Percentiles rank a stretch among this genome's conserved stretches.
These are phyloP conservation scores for Cynanchum wilfordii DNA, from an alignment of 257 asterid species.

Conservation along the genomic window DNA sequence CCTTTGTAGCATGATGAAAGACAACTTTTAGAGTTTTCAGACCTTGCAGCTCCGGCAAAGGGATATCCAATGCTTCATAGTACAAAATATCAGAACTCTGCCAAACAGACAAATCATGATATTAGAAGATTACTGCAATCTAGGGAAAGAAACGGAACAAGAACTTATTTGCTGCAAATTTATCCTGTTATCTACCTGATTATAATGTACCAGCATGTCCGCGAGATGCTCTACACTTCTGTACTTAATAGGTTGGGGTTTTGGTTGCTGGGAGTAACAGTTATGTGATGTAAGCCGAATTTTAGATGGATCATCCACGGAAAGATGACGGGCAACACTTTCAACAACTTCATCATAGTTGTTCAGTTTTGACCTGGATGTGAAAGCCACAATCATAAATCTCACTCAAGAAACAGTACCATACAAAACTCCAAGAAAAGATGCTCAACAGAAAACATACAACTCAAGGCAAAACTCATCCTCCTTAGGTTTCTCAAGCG, in stretches of 20 bases:
- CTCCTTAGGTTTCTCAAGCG: slow-evolving; percentile 80
- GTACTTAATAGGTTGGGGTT: slow-evolving; percentile 71
- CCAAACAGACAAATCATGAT: slow-evolving; percentile 9
- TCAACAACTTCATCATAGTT: slow-evolving; percentile 84
- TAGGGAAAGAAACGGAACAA: not conserved
- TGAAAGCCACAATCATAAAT: slow-evolving; percentile 8
- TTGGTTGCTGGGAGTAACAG: slow-evolving; percentile 90
- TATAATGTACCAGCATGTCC: slow-evolving; percentile 88
- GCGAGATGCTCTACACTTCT: slow-evolving; percentile 64
- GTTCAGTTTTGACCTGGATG: slow-evolving; percentile 65
- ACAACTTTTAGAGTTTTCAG: slow-evolving; percentile 88
- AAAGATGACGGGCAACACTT: slow-evolving; percentile 62
- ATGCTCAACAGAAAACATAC: slow-evolving; percentile 38
- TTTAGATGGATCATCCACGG: slow-evolving; percentile 73
- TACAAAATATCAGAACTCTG: slow-evolving; percentile 82
- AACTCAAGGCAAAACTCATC: slow-evolving; percentile 79
- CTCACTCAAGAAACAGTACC: slow-evolving; percentile 8
- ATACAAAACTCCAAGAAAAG: slow-evolving; percentile 15
- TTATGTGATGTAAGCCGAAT: slow-evolving; percentile 85
- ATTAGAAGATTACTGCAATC: slow-evolving; percentile 9
- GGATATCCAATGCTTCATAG: slow-evolving; percentile 90
- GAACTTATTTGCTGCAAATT: not conserved
- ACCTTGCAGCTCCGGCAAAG: slow-evolving; percentile 88
- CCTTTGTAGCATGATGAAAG: slow-evolving; percentile 77
- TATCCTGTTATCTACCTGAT: slow-evolving; percentile 50